phyloP scores from a whole-genome alignment of 108 stramenopile species.

The Skeletonema menzelii region DNA sequence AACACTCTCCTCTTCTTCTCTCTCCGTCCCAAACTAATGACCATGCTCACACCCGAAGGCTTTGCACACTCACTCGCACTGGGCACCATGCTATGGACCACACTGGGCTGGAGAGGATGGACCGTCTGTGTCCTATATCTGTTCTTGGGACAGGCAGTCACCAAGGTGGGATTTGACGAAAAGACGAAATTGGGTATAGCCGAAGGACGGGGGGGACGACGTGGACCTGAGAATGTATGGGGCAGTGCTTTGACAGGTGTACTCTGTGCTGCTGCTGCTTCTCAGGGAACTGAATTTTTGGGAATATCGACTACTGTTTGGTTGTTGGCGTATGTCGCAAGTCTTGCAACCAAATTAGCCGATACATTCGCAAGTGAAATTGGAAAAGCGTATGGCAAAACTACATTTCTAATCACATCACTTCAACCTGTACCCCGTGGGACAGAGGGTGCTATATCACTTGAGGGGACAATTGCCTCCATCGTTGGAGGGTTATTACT shows the following conservation, averaged over 20 bases:
- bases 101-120: slow-evolving; percentile 90
- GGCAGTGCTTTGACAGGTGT: slow-evolving; percentile 87
- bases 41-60: slow-evolving; percentile 80
- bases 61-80: slow-evolving; percentile 73
- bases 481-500: slow-evolving; percentile 84
- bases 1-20: slow-evolving; percentile 69
- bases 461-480: slow-evolving; percentile 91
- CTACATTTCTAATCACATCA: slow-evolving; percentile 93
- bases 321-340: slow-evolving; percentile 84
- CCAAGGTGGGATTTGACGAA: slow-evolving; percentile 88
- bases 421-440: slow-evolving; percentile 85
- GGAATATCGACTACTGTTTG: slow-evolving; percentile 66
- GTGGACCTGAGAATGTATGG: slow-evolving; percentile 98
- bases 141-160: slow-evolving; percentile 79
- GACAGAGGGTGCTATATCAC: slow-evolving; percentile 90
- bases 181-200: slow-evolving; percentile 91
- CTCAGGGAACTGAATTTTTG: slow-evolving; percentile 41
- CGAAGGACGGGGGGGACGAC: slow-evolving; percentile 86
- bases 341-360: slow-evolving; percentile 90
- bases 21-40: slow-evolving; percentile 59
- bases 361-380: slow-evolving; percentile 98
- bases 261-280: slow-evolving; percentile 65
- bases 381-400: slow-evolving; percentile 94
- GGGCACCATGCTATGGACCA: slow-evolving; percentile 81
- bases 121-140: slow-evolving; percentile 86